phyloP scores from a whole-genome alignment of 768 basidiomycete genomes.

The Gloeophyllum trabeum region DNA sequence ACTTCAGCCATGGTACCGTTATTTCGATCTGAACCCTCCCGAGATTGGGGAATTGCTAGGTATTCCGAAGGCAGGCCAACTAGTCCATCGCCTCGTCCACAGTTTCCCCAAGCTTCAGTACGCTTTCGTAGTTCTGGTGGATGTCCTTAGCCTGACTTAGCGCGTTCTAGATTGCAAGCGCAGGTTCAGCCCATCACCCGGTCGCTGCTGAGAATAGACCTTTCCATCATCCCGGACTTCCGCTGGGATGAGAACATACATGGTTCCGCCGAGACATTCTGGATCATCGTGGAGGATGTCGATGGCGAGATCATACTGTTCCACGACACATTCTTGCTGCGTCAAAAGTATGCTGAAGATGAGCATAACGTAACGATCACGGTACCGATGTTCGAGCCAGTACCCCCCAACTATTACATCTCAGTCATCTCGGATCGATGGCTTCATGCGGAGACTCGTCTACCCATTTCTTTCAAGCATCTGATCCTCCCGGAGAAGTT shows the following conservation, averaged over 20 bases:
- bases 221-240: conserved; percentile 97
- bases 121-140: conserved; percentile 13
- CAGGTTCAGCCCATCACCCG: conserved; percentile 96
- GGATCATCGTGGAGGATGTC: conserved; percentile 92
- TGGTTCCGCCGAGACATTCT: conserved; percentile 80
- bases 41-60: conserved; percentile 95
- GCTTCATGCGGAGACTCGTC: conserved; percentile 88
- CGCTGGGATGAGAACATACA: conserved; percentile 96
- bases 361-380: conserved; percentile 94
- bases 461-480: conserved; percentile 96
- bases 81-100: conserved; percentile 89
- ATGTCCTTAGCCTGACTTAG: not conserved
- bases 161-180: conserved; percentile 59
- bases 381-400: conserved; percentile 93
- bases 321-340: conserved; percentile 87
- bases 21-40: conserved; percentile 85
- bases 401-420: conserved; percentile 98
- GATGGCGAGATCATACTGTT: conserved; percentile 96
- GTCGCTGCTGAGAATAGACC: conserved; percentile 81
- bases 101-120: conserved; percentile 92
- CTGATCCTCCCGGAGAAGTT: conserved; percentile 96
- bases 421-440: conserved; percentile 91
- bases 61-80: conserved; percentile 83
- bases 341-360: conserved; percentile 84
- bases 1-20: conserved; percentile 89